phyloP scores from a whole-genome alignment of 1,139 yeast species.

The Arxiozyma bovina region DNA sequence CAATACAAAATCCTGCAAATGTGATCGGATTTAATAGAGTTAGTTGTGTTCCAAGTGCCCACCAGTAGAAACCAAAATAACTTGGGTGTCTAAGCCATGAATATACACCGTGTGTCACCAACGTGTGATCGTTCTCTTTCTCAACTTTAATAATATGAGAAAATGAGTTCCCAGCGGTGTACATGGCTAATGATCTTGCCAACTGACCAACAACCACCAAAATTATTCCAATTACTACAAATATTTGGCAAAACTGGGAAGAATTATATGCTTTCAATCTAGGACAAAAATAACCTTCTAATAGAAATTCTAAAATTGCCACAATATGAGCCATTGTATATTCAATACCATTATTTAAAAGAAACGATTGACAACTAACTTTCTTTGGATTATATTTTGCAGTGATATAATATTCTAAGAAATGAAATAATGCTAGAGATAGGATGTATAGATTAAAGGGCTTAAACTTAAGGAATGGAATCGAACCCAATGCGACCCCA shows the following conservation, averaged over 20 bases:
- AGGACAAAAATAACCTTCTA: slow-evolving; percentile 37
- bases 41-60: slow-evolving; percentile 85
- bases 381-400: slow-evolving; percentile 60
- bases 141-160: slow-evolving; percentile 64
- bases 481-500: slow-evolving; percentile 33
- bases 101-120: slow-evolving; percentile 72
- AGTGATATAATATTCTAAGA: slow-evolving; percentile 72
- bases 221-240: slow-evolving; percentile 39
- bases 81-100: slow-evolving; percentile 70
- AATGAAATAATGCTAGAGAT: slow-evolving; percentile 57
- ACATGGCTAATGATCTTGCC: slow-evolving; percentile 69
- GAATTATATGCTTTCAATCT: slow-evolving; percentile 17
- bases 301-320: slow-evolving; percentile 42
- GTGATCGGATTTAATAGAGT: slow-evolving; percentile 57
- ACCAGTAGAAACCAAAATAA: slow-evolving; percentile 83
- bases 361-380: slow-evolving; percentile 66
- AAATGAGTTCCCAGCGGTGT: slow-evolving; percentile 80
- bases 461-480: slow-evolving; percentile 30
- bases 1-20: slow-evolving; percentile 37
- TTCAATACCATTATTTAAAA: slow-evolving; percentile 59
- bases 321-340: slow-evolving; percentile 56
- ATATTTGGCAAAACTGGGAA: slow-evolving; percentile 3
- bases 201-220: slow-evolving; percentile 53
- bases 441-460: slow-evolving; percentile 43
- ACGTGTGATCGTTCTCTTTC: slow-evolving; percentile 46